Conservation (phyloP, 2,329 filamentous ascomycete genomes). For the Aspergillus puulaauensis region DNA sequence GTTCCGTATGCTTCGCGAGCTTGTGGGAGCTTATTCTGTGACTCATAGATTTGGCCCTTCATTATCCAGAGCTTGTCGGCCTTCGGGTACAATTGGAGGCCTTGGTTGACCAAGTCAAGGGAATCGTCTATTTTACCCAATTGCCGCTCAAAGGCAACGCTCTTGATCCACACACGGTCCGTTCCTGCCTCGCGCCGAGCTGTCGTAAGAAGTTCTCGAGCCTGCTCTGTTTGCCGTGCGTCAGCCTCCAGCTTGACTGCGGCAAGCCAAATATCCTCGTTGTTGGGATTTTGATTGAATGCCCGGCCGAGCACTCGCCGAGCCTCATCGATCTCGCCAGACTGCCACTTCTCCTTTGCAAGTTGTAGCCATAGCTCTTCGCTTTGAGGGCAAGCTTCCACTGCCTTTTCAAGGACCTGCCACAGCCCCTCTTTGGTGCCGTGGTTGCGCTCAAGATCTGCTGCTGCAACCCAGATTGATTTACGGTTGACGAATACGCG, state of each 20-base stretch:
- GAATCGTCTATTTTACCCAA: slow-evolving; percentile 76
- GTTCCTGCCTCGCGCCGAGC: slow-evolving; percentile 88
- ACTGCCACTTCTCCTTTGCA: slow-evolving; percentile 90
- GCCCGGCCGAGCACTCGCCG: slow-evolving; percentile 81
- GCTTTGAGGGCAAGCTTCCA: slow-evolving; percentile 87
- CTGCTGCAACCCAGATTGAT: slow-evolving; percentile 85
- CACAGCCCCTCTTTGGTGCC: slow-evolving; percentile 80
- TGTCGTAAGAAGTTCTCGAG: slow-evolving; percentile 74
- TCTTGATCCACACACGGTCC: slow-evolving; percentile 96
- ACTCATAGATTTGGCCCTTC: slow-evolving; percentile 96
- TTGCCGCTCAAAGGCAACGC: slow-evolving; percentile 87
- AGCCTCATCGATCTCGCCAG: slow-evolving; percentile 82
- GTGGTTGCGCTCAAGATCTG: slow-evolving; percentile 87
- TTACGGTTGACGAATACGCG: slow-evolving; percentile 86
- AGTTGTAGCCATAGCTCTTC: slow-evolving; percentile 95
- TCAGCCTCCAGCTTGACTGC: slow-evolving; percentile 96
- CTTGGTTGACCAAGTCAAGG: slow-evolving; percentile 83
- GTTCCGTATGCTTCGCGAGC: slow-evolving; percentile 87
- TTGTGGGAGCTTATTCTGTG: slow-evolving; percentile 73
- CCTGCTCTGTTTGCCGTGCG: slow-evolving; percentile 77
- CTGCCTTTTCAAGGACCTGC: slow-evolving; percentile 85
- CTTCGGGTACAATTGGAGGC: slow-evolving; percentile 79
- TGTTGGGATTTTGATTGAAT: slow-evolving; percentile 93
- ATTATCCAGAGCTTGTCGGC: slow-evolving; percentile 95
- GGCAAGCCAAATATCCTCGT: slow-evolving; percentile 96